Evolutionary conservation across 2,329 filamentous ascomycete species (phyloP), one percentile per base, ranked within the genome.

Genomic region (Chrysoporthe cubensis): DNA sequence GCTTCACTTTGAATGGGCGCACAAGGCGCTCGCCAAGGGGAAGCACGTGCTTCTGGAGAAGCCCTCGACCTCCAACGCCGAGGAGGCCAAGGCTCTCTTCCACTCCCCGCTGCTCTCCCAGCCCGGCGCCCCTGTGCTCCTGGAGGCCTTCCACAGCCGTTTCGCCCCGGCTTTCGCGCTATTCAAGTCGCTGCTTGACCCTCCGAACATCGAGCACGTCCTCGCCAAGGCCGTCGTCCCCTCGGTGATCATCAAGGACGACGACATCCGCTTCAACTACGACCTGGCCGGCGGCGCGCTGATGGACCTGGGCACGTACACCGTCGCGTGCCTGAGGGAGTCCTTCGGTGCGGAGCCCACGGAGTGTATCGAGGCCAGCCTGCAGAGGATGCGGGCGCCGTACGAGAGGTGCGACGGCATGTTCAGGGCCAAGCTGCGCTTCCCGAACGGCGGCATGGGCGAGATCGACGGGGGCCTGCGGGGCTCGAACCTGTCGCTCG

Each of bases 41-140:
- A 87, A 87, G 70, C 84, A 87, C 71, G 84, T 88, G 26, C 79
- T 88, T 0, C 75, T 87, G 2, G 85, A 87, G 73, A 87, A 87
- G 73, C 85, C 85, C 0, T 78, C 80, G 0, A 79, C 78, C n/a
- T 79, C 78, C 37, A 87, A 85, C 71, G 73, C 76, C 3, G 67
- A 62, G 0, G 83, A 88, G 72, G 84, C 83, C 2, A 72, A 74
- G 21, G 70, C 71, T 0, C 78, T 87, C 18, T 86, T 86, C 72
- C 75, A 72, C 42, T 75, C 77, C 26, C 78, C 79, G 0, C 68
- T 78, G 16, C 71, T 82, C 57, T 68, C 70, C 4, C 62, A 72
- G 0, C 73, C 77, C 1, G 72, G 75, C 18, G 77, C 78, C 0
- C 84, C 82, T 0, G 78, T 87, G 1, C 74, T 86, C 2, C 78